A percentile compares a stretch with the other conserved stretches of the same genome.
These are phyloP conservation scores for Trichomonascaceae sp. DNA, from an alignment of 1,139 yeast genomes.

Conservation along the genomic window DNA sequence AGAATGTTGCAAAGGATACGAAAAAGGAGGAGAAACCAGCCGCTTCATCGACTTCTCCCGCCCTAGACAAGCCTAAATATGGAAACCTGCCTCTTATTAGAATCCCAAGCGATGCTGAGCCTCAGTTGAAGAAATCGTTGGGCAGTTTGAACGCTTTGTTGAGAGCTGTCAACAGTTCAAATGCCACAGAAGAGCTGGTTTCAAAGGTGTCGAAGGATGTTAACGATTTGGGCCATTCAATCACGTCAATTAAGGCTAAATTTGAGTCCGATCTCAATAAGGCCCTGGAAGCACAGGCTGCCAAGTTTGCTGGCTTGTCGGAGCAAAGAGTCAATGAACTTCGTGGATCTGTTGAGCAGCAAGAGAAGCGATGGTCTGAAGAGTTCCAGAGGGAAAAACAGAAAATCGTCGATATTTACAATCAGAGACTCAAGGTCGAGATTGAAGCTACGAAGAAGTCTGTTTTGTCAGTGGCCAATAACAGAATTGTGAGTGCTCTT, in stretches of 20 bases:
- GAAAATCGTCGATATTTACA: constrained; percentile 58
- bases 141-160: constrained; percentile 50
- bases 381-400: constrained; percentile 58
- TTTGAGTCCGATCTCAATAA: constrained; percentile 24
- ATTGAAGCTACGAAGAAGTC: constrained; percentile 63
- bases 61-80: constrained; percentile 2
- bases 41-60: constrained; percentile 2
- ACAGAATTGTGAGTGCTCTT: constrained; percentile 66
- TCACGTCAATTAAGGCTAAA: constrained; percentile 22
- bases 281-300: constrained; percentile 23
- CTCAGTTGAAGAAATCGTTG: constrained; percentile 43
- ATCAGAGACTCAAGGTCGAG: constrained; percentile 56
- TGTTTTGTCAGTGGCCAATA: constrained; percentile 69
- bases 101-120: constrained; percentile 36
- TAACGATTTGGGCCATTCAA: constrained; percentile 25
- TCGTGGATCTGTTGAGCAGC: constrained; percentile 40
- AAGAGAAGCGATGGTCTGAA: constrained; percentile 48
- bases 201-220: constrained; percentile 26
- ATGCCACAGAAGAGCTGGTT: constrained; percentile 28
- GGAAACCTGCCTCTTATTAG: constrained; percentile 24
- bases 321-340: constrained; percentile 27
- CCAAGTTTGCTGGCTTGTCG: constrained; percentile 24
- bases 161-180: constrained; percentile 42
- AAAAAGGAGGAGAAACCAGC: constrained; percentile 2
- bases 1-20: constrained; percentile 12